Percentiles rank a stretch among this genome's conserved stretches.
Conservation (phyloP, 1,284 basidiomycete genomes). For the Golubevia sp. region DNA sequence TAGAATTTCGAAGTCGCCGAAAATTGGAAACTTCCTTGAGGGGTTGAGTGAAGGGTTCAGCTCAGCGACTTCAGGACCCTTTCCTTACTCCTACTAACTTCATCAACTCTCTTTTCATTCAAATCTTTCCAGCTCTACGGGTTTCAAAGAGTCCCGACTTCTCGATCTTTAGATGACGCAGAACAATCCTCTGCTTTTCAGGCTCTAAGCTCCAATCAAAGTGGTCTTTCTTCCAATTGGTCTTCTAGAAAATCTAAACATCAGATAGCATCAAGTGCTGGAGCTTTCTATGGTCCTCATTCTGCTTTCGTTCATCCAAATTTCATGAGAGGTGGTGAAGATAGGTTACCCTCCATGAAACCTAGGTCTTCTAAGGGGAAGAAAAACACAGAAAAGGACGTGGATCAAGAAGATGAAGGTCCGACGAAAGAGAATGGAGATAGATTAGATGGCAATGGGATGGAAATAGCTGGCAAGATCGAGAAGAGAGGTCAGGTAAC, state of each 20-base stretch:
- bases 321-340: constrained; percentile 49
- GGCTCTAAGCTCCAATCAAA: background rate
- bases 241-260: too few species aligned
- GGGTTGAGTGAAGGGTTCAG: too few species aligned
- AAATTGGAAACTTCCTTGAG: background rate
- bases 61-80: background rate
- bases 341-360: constrained; percentile 54
- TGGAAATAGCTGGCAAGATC: too few species aligned
- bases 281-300: constrained; percentile 45
- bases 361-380: constrained; percentile 45
- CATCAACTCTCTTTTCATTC: background rate
- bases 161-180: constrained; percentile 41
- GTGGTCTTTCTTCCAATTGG: background rate
- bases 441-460: too few species aligned
- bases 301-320: constrained; percentile 57
- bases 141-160: constrained; percentile 57
- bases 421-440: background rate
- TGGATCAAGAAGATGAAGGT: constrained; percentile 4
- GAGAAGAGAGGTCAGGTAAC: too few species aligned
- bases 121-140: constrained; percentile 43
- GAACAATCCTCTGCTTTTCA: constrained; percentile 23
- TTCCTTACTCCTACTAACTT: background rate
- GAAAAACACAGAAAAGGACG: constrained; percentile 46
- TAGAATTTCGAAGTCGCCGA: background rate
- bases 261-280: background rate